Percentiles rank a stretch among this genome's conserved stretches.
Evolutionary conservation across 2,329 filamentous ascomycete species (phyloP).

Genomic region (Trichoderma guizhouense): DNA sequence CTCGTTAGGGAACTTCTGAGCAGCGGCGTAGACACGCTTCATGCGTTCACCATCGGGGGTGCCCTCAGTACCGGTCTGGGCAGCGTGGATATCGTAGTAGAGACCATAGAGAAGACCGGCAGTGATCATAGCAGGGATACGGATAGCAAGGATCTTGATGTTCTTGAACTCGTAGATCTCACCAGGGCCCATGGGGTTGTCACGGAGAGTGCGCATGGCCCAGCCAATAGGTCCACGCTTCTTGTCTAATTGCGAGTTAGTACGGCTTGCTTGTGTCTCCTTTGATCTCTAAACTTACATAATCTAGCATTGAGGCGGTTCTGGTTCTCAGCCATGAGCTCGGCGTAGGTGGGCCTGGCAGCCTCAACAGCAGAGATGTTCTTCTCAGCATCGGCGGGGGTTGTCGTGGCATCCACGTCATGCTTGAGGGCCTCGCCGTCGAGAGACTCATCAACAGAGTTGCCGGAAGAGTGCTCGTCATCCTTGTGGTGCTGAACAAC

Average conservation of each 20-base stretch:
- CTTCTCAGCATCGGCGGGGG: slow-evolving; percentile 40
- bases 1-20: slow-evolving; percentile 65
- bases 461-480: slow-evolving; percentile 32
- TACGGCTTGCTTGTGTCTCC: neutral
- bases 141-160: slow-evolving; percentile 59
- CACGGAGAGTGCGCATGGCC: slow-evolving; percentile 74
- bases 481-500: slow-evolving; percentile 64
- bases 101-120: slow-evolving; percentile 67
- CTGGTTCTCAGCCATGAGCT: slow-evolving; percentile 56
- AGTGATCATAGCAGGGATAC: slow-evolving; percentile 65
- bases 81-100: slow-evolving; percentile 73
- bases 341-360: slow-evolving; percentile 54
- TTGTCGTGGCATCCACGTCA: slow-evolving; percentile 20
- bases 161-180: slow-evolving; percentile 73
- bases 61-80: slow-evolving; percentile 22
- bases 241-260: slow-evolving; percentile 29
- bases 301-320: slow-evolving; percentile 62
- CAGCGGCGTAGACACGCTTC: slow-evolving; percentile 59
- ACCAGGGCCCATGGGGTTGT: slow-evolving; percentile 70
- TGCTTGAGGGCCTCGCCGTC: slow-evolving; percentile 28
- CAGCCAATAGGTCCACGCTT: slow-evolving; percentile 69
- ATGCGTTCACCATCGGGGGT: slow-evolving; percentile 25
- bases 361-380: slow-evolving; percentile 45
- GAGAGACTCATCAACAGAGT: slow-evolving; percentile 26
- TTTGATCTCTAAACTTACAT: slow-evolving; percentile 27